Evolutionary conservation across 73 alveolate species (phyloP).

Genomic region (Paramecium primaurelia): DNA sequence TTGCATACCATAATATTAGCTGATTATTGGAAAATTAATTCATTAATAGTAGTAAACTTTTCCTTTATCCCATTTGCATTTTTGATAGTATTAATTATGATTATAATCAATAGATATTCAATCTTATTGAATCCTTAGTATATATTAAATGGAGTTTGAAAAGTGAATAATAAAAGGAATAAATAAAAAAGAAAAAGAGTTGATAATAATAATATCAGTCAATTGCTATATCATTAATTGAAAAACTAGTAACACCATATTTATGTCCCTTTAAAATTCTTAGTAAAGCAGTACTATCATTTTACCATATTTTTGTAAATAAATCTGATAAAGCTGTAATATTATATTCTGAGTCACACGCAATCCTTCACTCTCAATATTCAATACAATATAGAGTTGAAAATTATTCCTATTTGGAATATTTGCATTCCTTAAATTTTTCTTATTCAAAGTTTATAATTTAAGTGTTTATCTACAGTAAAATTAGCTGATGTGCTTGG

Average conservation of each 20-base stretch:
- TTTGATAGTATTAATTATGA: neutral
- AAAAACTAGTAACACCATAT: constrained; percentile 22
- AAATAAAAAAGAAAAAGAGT: neutral
- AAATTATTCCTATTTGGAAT: neutral
- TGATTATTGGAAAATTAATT: neutral
- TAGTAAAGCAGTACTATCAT: neutral
- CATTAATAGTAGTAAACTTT: neutral
- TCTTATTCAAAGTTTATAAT: constrained; percentile 25
- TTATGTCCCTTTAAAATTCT: constrained; percentile 37
- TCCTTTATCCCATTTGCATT: neutral
- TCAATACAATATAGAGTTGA: neutral
- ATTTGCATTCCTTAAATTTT: neutral
- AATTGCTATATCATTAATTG: constrained; percentile 54
- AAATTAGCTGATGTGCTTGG: constrained; percentile 54
- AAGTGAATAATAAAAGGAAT: neutral
- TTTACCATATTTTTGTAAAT: constrained; percentile 46
- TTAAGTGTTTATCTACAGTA: constrained; percentile 49
- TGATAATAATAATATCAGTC: constrained; percentile 14
- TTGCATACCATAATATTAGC: neutral
- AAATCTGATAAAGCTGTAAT: constrained; percentile 44
- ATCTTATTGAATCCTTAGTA: neutral
- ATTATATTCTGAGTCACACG: constrained; percentile 52
- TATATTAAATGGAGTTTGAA: neutral
- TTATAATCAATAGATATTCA: neutral
- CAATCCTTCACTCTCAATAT: constrained; percentile 47